A percentile compares a stretch with the other conserved stretches of the same genome.
phyloP scores from a whole-genome alignment of 768 basidiomycete species.

The Mycena alexandri region DNA sequence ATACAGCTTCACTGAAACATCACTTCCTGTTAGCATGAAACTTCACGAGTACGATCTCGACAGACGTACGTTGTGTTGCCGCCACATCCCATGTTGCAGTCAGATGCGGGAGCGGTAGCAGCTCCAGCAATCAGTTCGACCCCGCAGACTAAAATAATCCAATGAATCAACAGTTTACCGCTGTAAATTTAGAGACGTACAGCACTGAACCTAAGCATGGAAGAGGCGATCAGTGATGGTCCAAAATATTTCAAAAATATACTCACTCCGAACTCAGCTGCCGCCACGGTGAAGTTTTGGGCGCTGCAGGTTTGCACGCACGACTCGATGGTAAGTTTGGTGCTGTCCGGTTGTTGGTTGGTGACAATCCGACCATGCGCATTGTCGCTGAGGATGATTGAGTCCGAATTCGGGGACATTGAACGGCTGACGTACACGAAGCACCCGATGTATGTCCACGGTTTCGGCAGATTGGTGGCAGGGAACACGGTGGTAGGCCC shows the following conservation, averaged over 20 bases:
- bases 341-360: conserved; percentile 49
- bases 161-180: too few species aligned
- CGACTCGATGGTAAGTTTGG: conserved; percentile 62
- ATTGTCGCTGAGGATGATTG: conserved; percentile 62
- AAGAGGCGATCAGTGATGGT: conserved; percentile 53
- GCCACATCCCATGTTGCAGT: conserved; percentile 83
- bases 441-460: conserved; percentile 74
- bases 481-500: conserved; percentile 54
- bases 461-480: conserved; percentile 65
- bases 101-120: conserved; percentile 57
- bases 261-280: conserved; percentile 74
- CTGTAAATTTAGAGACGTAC: conserved; percentile 46
- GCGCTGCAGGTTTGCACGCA: conserved; percentile 73
- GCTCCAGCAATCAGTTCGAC: conserved; percentile 75
- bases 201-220: conserved; percentile 50
- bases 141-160: conserved; percentile 71
- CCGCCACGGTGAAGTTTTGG: conserved; percentile 75
- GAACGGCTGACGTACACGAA: conserved; percentile 63
- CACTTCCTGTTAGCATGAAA: conserved; percentile 3
- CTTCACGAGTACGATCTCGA: conserved; percentile 16
- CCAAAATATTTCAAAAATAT: neutral
- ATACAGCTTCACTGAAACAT: conserved; percentile 62
- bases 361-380: conserved; percentile 72
- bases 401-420: neutral
- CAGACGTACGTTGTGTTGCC: conserved; percentile 73